Base-by-base conservation (phyloP, 495 filamentous ascomycete species). In the Hypoxylon lienhwacheense region DNA sequence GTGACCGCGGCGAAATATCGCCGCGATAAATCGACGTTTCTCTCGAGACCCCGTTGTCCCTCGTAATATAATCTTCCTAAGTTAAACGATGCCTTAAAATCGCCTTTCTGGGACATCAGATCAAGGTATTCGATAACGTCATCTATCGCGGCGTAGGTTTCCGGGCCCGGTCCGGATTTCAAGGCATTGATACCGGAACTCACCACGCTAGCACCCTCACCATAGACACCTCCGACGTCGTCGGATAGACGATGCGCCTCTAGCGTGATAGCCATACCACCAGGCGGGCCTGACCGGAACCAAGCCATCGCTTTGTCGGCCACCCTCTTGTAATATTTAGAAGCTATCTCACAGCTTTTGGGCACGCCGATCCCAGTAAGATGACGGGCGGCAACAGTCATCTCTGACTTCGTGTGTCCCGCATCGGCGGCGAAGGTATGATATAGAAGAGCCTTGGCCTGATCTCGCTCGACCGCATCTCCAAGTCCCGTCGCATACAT, bases 401-500 rank as follows among this genome's bases (percentile, higher is more conserved):
- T 97, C 72, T 99, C 86, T 10, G 92, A 90, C 46, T 82, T 81
- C 12, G 86, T 89, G 63, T 95, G 83, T 19, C 91, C 91, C 26
- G 78, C 81, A 59, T 90, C 80, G 1, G 95, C 95, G 0, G 93
- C 91, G 66, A 96, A 96, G 6, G 90, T 95, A 67, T 97, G 90
- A 67, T 97, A 97, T 49, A 96, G 74, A 50, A 97, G 76, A 5
- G 93, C 89, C 69, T 90, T 91, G 14, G 91, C 93, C 70, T 96
- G 93, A 65, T 99, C 90, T 19, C 81, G 81, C 70, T 90, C 81
- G 16, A 97, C 90, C 1, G 82, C 84, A 22, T 82, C 85, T 5
- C 88, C 91, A 51, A 97, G 77, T 1, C 95, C 93, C 7, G 95
- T 97, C 29, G 90, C 90, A 70, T 97, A 93, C 85, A 97, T 91